Percentiles rank a stretch among this genome's conserved stretches.
These are phyloP conservation scores for Cardiospermum halicacabum DNA, from an alignment of 345 rosid species.

Conservation along the genomic window DNA sequence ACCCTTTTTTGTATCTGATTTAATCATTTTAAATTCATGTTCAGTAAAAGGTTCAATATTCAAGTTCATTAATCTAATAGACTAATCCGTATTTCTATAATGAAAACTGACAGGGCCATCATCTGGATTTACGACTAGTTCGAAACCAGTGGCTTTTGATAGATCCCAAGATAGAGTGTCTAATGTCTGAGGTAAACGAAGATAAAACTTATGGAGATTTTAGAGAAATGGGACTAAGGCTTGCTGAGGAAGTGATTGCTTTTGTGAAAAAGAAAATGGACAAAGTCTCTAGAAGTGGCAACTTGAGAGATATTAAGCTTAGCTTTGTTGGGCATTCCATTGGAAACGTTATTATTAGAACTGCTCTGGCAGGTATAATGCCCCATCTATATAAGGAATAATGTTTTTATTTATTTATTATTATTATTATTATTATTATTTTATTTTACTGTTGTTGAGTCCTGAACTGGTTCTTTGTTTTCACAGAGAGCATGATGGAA, in stretches of 20 bases:
- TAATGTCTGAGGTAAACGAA: conserved; percentile 94
- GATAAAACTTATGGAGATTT: conserved; percentile 91
- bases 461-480: conserved; percentile 6
- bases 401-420: no score
- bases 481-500: conserved; percentile 83
- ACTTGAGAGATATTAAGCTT: conserved; percentile 64
- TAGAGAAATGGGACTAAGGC: conserved; percentile 92
- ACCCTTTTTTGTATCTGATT: background rate
- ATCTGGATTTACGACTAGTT: conserved; percentile 87
- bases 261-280: conserved; percentile 74
- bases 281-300: conserved; percentile 59
- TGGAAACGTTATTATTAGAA: conserved; percentile 84
- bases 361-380: conserved; percentile 73
- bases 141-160: conserved; percentile 97
- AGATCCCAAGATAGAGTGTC: conserved; percentile 82
- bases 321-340: conserved; percentile 98
- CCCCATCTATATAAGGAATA: conserved; percentile 5
- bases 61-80: background rate
- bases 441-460: conserved; percentile 3
- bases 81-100: background rate
- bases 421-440: no score
- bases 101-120: conserved; percentile 78
- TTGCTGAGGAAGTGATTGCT: conserved; percentile 81
- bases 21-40: background rate
- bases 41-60: background rate